Evolutionary conservation across 257 asterid species (phyloP).

Genomic region (Oldenlandia corymbosa): DNA sequence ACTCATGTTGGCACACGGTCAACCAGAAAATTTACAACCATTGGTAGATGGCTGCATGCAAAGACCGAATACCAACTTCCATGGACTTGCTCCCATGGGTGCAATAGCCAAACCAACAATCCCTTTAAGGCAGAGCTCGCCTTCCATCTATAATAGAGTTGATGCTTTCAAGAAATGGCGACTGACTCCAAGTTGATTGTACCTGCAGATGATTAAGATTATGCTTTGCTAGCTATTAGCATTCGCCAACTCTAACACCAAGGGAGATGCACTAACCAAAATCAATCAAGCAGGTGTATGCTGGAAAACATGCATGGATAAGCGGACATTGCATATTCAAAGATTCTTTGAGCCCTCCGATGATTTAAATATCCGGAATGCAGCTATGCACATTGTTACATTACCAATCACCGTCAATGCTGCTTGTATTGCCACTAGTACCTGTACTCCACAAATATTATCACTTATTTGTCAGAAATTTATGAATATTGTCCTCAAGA

Average conservation of each 20-base stretch:
- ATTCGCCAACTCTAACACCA: neutral
- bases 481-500: neutral
- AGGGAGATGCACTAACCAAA: slow-evolving; percentile 19
- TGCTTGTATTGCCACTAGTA: slow-evolving; percentile 91
- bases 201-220: neutral
- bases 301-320: neutral
- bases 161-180: too few species aligned
- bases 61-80: slow-evolving; percentile 8
- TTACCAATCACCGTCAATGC: slow-evolving; percentile 88
- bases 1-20: neutral
- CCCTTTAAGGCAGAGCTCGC: too few species aligned
- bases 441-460: slow-evolving; percentile 30
- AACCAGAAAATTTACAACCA: slow-evolving; percentile 11
- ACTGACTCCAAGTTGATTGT: neutral
- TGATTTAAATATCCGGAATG: slow-evolving; percentile 64
- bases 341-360: slow-evolving; percentile 48
- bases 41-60: neutral
- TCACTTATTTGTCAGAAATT: neutral
- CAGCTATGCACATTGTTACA: slow-evolving; percentile 88
- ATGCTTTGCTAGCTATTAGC: neutral
- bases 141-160: too few species aligned
- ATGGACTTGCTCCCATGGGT: neutral
- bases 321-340: slow-evolving; percentile 17
- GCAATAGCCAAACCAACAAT: neutral
- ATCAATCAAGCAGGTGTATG: neutral